These are phyloP conservation scores for Corymbia maculata DNA, from an alignment of 345 rosid genomes.

Conservation along the genomic window DNA sequence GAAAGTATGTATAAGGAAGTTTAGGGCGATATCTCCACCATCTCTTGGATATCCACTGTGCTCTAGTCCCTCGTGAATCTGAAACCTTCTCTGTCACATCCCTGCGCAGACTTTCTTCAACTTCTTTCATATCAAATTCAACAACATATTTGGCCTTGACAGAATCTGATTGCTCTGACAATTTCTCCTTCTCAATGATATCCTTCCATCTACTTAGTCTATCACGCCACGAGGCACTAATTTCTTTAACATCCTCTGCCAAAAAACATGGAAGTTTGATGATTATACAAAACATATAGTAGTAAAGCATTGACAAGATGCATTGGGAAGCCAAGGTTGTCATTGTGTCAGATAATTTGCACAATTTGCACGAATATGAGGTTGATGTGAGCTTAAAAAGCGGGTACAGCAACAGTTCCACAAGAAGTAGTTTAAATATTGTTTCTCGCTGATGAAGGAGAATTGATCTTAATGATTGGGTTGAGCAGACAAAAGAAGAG, in stretches of 20 bases:
- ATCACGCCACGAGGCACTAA: constrained; percentile 58
- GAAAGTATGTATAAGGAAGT: constrained; percentile 87
- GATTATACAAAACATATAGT: background rate
- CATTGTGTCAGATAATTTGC: background rate
- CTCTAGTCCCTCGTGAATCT: constrained; percentile 63
- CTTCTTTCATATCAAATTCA: constrained; percentile 96
- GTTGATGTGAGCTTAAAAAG: background rate
- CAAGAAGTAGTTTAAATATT: background rate
- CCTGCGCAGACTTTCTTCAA: constrained; percentile 85
- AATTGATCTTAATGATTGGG: background rate
- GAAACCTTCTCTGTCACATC: constrained; percentile 56
- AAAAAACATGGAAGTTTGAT: constrained; percentile 1
- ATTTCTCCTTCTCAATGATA: constrained; percentile 54
- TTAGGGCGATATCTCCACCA: constrained; percentile 98
- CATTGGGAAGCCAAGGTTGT: background rate
- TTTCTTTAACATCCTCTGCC: constrained; percentile 37
- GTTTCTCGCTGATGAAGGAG: background rate
- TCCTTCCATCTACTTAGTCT: constrained; percentile 71
- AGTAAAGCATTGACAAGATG: background rate
- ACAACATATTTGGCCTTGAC: constrained; percentile 66
- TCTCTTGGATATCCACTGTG: constrained; percentile 93
- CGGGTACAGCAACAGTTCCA: background rate
- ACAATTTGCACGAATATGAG: background rate
- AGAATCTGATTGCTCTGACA: constrained; percentile 55
- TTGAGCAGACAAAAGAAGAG: background rate